A percentile compares a stretch with the other conserved stretches of the same genome.
phyloP scores from a whole-genome alignment of 495 filamentous ascomycete genomes.

The Pseudevernia furfuracea region DNA sequence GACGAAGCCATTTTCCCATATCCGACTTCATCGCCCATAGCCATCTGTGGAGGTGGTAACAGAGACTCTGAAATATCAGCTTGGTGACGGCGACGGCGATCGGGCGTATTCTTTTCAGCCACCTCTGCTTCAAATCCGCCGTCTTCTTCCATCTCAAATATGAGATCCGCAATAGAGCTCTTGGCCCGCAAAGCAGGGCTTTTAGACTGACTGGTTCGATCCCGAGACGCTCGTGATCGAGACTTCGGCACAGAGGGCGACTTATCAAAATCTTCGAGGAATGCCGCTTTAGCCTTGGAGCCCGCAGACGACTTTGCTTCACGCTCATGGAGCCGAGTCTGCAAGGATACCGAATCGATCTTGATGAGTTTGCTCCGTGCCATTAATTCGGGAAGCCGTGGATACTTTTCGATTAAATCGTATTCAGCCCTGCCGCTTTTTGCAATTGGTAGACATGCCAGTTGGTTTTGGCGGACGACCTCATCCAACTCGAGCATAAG shows the following conservation, averaged over 20 bases:
- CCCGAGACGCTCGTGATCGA: slow-evolving; percentile 41
- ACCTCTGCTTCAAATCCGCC: slow-evolving; percentile 20
- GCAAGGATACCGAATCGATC: slow-evolving; percentile 53
- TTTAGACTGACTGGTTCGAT: slow-evolving; percentile 36
- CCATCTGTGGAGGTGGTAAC: slow-evolving; percentile 3
- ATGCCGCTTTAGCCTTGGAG: slow-evolving; percentile 41
- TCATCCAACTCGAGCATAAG: slow-evolving; percentile 69
- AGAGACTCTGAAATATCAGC: neutral
- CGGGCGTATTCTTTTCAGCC: slow-evolving; percentile 7
- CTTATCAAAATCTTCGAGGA: slow-evolving; percentile 47
- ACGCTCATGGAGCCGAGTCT: slow-evolving; percentile 50
- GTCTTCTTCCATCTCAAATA: slow-evolving; percentile 95
- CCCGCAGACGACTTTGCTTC: slow-evolving; percentile 45
- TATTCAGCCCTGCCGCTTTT: slow-evolving; percentile 65
- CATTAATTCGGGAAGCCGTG: slow-evolving; percentile 48
- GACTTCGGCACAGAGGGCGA: slow-evolving; percentile 50
- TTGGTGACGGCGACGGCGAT: neutral
- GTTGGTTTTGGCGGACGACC: slow-evolving; percentile 73
- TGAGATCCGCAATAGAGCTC: slow-evolving; percentile 63
- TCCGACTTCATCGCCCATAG: slow-evolving; percentile 4
- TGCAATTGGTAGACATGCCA: slow-evolving; percentile 63
- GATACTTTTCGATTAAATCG: slow-evolving; percentile 63
- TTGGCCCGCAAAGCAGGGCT: slow-evolving; percentile 59
- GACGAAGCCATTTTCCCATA: slow-evolving; percentile 26
- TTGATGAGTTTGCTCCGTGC: slow-evolving; percentile 48